Conservation (phyloP, 257 asterid genomes). For the Ballota nigra region DNA sequence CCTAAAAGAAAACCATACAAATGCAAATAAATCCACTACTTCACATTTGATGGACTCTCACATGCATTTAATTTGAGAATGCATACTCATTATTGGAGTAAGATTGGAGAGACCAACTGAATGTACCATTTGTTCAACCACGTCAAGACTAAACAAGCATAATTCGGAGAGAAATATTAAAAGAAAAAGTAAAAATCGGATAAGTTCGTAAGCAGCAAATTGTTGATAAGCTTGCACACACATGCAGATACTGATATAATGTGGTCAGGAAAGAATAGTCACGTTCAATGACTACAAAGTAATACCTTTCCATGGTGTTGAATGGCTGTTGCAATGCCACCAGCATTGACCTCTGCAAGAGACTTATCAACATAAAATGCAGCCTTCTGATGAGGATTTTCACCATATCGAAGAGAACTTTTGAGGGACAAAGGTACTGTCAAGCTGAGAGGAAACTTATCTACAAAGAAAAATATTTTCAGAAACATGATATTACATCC, state of each 20-base stretch:
- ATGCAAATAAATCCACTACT: not conserved
- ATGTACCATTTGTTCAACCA: not conserved
- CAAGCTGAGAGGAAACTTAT: conserved; percentile 72
- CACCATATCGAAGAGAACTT: conserved; percentile 93
- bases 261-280: not conserved
- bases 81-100: not conserved
- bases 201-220: not conserved
- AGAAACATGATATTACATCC: conserved; percentile 1
- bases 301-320: conserved; percentile 97
- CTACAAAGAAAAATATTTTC: conserved; percentile 38
- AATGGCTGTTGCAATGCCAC: conserved; percentile 89
- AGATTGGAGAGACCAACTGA: too few species aligned
- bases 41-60: too few species aligned
- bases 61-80: not conserved
- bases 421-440: conserved; percentile 76
- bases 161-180: not conserved
- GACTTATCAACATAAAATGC: conserved; percentile 90
- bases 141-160: not conserved
- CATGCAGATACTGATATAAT: too few species aligned
- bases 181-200: not conserved
- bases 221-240: not conserved
- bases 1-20: not conserved
- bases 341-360: conserved; percentile 89
- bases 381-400: conserved; percentile 97
- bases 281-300: not conserved